Conservation (phyloP, 345 rosid genomes). For the Capsella bursapastoris region DNA sequence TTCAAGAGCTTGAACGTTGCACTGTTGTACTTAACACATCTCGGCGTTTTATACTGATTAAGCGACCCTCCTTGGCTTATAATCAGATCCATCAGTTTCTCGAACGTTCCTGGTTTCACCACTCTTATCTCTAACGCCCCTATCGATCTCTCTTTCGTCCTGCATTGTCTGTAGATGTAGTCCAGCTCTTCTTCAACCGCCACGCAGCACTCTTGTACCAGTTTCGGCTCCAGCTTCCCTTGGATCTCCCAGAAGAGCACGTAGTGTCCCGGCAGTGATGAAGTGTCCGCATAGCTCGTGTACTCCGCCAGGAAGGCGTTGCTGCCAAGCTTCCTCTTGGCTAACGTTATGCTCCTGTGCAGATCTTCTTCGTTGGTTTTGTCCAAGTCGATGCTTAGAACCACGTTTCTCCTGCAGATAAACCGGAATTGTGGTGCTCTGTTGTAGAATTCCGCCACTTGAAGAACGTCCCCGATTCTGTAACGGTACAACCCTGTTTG, state of each 20-base stretch:
- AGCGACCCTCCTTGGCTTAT: slow-evolving; percentile 84
- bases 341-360: slow-evolving; percentile 69
- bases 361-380: slow-evolving; percentile 95
- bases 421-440: slow-evolving; percentile 84
- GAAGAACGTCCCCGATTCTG: slow-evolving; percentile 88
- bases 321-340: slow-evolving; percentile 58
- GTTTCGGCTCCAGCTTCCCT: slow-evolving; percentile 40
- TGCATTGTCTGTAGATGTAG: slow-evolving; percentile 77
- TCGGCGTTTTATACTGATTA: slow-evolving; percentile 91
- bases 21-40: slow-evolving; percentile 67
- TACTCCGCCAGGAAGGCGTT: slow-evolving; percentile 76
- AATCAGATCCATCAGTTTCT: slow-evolving; percentile 80
- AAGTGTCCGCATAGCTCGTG: slow-evolving; percentile 80
- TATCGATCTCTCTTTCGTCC: slow-evolving; percentile 81
- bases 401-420: slow-evolving; percentile 78
- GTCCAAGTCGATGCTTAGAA: slow-evolving; percentile 84
- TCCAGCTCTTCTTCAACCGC: slow-evolving; percentile 78
- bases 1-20: slow-evolving; percentile 60
- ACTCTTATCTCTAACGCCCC: slow-evolving; percentile 86
- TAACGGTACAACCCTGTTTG: slow-evolving; percentile 70
- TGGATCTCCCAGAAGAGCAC: slow-evolving; percentile 89
- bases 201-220: slow-evolving; percentile 80
- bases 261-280: slow-evolving; percentile 85
- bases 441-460: slow-evolving; percentile 81
- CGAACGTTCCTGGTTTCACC: slow-evolving; percentile 69